These are phyloP conservation scores for Themeda triandra DNA, from an alignment of 176 grass and related monocot genomes.

Conservation along the genomic window DNA sequence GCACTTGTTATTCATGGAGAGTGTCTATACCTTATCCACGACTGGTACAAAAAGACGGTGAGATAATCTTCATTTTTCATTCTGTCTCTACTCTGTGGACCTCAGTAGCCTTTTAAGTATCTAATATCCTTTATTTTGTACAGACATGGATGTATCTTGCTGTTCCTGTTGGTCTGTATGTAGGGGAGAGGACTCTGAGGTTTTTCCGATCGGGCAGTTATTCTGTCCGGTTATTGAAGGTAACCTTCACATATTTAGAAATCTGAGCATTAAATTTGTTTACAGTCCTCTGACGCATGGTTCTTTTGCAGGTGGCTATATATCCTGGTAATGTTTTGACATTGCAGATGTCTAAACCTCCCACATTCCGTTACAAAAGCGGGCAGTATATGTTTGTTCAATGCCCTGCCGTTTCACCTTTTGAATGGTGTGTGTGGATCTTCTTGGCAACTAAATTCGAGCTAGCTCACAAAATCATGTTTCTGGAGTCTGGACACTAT, in stretches of 20 bases:
- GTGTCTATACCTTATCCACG: conserved; percentile 63
- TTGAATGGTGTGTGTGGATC: conserved; percentile 79
- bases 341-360: conserved; percentile 91
- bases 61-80: conserved; percentile 17
- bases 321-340: conserved; percentile 97
- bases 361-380: conserved; percentile 77
- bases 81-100: conserved; percentile 3
- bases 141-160: conserved; percentile 99
- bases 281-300: conserved; percentile 29
- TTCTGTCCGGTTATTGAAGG: conserved; percentile 86
- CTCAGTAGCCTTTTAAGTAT: not conserved
- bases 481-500: not conserved
- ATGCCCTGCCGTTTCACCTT: conserved; percentile 86
- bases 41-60: conserved; percentile 86
- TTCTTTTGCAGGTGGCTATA: conserved; percentile 78
- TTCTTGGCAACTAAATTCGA: conserved; percentile 20
- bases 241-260: conserved; percentile 17
- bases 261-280: conserved; percentile 27
- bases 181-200: conserved; percentile 83
- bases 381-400: conserved; percentile 99
- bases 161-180: conserved; percentile 78
- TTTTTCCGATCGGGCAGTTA: conserved; percentile 88
- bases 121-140: conserved; percentile 19
- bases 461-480: not conserved
- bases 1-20: conserved; percentile 83